These are phyloP conservation scores for Pelargonium exstipulatum DNA, from an alignment of 441 rosid genomes.

Conservation along the genomic window DNA sequence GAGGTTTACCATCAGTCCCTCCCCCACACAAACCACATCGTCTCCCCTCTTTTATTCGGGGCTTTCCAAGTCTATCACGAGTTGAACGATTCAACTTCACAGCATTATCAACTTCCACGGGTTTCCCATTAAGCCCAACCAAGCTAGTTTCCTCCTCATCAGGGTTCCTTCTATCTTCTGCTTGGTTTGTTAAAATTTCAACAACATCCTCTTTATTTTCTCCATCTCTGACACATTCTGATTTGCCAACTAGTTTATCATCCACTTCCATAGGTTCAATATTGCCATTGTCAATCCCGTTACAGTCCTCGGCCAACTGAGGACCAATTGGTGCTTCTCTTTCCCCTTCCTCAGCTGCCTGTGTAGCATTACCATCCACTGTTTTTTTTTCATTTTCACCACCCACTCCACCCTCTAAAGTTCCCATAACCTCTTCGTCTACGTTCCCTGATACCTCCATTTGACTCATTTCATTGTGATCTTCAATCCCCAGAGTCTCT, in stretches of 20 bases:
- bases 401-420: slow-evolving; percentile 17
- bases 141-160: slow-evolving; percentile 28
- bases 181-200: slow-evolving; percentile 26
- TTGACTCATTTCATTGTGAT: slow-evolving; percentile 26
- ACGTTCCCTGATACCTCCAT: slow-evolving; percentile 5
- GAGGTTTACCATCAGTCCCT: slow-evolving; percentile 87
- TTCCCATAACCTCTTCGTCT: slow-evolving; percentile 13
- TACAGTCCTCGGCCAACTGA: slow-evolving; percentile 20
- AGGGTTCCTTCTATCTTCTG: slow-evolving; percentile 29
- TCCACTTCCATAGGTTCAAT: slow-evolving; percentile 28
- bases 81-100: slow-evolving; percentile 30
- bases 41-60: slow-evolving; percentile 71
- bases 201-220: slow-evolving; percentile 26
- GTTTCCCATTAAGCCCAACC: slow-evolving; percentile 35
- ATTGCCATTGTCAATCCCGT: slow-evolving; percentile 24
- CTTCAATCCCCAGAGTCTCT: slow-evolving; percentile 19
- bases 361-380: slow-evolving; percentile 17
- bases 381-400: slow-evolving; percentile 18
- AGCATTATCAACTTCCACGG: slow-evolving; percentile 35
- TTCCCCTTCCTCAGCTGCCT: slow-evolving; percentile 29
- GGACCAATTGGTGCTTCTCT: slow-evolving; percentile 27
- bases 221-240: slow-evolving; percentile 24
- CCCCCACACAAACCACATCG: slow-evolving; percentile 93
- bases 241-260: slow-evolving; percentile 20
- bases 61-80: slow-evolving; percentile 31